Evolutionary conservation across 352 stramenopile species (phyloP), one percentile per base, ranked within the genome.

Genomic region (Hyaloperonospora arabidopsidis): DNA sequence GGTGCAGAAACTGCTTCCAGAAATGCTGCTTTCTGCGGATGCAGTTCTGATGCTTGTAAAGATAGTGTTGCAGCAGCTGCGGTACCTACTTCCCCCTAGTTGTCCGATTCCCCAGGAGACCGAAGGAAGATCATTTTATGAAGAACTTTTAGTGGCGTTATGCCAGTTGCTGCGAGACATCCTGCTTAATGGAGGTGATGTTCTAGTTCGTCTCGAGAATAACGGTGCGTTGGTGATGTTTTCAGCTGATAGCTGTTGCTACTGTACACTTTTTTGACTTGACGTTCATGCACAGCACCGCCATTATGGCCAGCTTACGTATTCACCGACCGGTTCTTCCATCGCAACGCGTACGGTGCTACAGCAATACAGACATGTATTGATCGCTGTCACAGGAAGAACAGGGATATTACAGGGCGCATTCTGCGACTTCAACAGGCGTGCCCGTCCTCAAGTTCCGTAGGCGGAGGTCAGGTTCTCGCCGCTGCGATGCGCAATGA

Each of bases 141-240:
- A 92, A 70, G 76, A 89, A n/a, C 54, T 92, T 15, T 49, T 89
- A 1, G 52, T 79, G 22, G 62, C 80, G 14, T 47, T 92, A 11
- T 90, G 79, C 18, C 78, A 92, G 45, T 64, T 92, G 54, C 59
- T 94, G 47, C 81, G 84, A 6, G 74, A 86, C 52, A 58, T 89
- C 8, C 43, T 94, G 32, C 59, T 88, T 19, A 84, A 84, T 45
- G 72, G 69, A 21, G 70, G 73, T 29, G 81, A 94, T 35, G 67
- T 87, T 10, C 68, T 94, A 2, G 80, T 94, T 46, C 80, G 79
- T 29, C 67, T 94, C 13, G 74, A 88, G 34, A 81, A 94, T n/a
- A 81, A 85, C 50, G 76, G 83, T 93, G 69, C 39, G 74, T 34
- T n/a, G 15, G 39, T 52, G 36, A 17, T 45, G n/a, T 56, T 25